Evolutionary conservation across 805 yeast species (phyloP).

Genomic region (Saturnispora hagleri): DNA sequence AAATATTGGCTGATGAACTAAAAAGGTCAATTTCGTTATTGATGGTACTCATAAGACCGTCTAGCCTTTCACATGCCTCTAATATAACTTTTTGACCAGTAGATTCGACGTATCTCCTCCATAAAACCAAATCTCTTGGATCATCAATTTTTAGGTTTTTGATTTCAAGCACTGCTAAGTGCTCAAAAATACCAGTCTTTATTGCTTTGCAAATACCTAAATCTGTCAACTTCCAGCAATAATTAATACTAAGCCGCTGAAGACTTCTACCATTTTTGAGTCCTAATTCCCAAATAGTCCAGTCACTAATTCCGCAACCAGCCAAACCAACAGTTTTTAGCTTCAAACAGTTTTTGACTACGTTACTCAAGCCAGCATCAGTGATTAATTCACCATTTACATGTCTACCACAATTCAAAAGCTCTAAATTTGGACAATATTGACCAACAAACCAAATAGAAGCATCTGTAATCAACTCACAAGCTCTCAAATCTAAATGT

Average conservation of each 20-base stretch:
- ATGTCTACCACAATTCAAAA: conserved; percentile 77
- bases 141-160: conserved; percentile 54
- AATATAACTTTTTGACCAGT: conserved; percentile 45
- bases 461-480: conserved; percentile 66
- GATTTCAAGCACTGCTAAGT: conserved; percentile 67
- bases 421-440: conserved; percentile 45
- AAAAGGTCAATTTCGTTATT: conserved; percentile 50
- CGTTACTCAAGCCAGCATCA: conserved; percentile 52
- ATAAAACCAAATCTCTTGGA: conserved; percentile 57
- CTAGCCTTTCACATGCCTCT: conserved; percentile 71
- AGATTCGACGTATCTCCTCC: conserved; percentile 40
- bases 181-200: conserved; percentile 40
- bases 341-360: conserved; percentile 43
- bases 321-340: conserved; percentile 76
- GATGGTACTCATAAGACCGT: conserved; percentile 47
- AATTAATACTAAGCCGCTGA: conserved; percentile 65
- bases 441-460: conserved; percentile 63
- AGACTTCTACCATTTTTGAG: conserved; percentile 35
- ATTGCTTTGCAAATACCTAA: conserved; percentile 27
- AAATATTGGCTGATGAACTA: conserved; percentile 52
- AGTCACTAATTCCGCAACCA: conserved; percentile 75
- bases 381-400: conserved; percentile 57
- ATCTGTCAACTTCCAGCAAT: conserved; percentile 40
- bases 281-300: conserved; percentile 74
- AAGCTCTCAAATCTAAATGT: conserved; percentile 72